A percentile compares a stretch with the other conserved stretches of the same genome.
Evolutionary conservation across 805 yeast species (phyloP).

Genomic region (Zygosaccharomyces pseudorouxii): DNA sequence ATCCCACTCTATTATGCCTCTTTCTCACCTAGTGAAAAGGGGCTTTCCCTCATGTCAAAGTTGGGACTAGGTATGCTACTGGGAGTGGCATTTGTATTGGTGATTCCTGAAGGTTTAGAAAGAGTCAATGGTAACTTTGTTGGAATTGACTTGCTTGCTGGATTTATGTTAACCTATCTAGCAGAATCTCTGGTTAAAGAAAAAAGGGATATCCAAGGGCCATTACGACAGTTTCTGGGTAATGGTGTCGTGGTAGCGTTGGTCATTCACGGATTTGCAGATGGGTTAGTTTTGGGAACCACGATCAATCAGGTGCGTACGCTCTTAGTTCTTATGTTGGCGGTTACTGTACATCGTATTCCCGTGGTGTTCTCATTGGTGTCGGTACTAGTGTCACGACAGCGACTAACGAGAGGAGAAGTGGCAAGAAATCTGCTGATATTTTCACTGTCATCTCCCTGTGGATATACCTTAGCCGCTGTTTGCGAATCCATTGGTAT

Average conservation of each 20-base stretch:
- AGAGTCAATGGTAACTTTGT: conserved; percentile 31
- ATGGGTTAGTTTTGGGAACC: conserved; percentile 61
- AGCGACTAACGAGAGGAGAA: conserved; percentile 36
- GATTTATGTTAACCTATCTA: conserved; percentile 46
- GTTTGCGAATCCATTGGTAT: neutral
- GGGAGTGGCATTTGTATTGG: conserved; percentile 50
- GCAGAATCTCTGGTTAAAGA: conserved; percentile 21
- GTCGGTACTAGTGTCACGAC: conserved; percentile 43
- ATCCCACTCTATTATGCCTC: conserved; percentile 26
- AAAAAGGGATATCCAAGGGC: conserved; percentile 22
- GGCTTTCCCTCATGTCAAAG: conserved; percentile 39
- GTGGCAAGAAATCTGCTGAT: conserved; percentile 45
- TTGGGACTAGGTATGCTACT: conserved; percentile 53
- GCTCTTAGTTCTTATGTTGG: conserved; percentile 44
- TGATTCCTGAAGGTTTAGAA: conserved; percentile 53
- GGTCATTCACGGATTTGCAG: conserved; percentile 55
- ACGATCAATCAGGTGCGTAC: conserved; percentile 40
- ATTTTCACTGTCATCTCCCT: conserved; percentile 34
- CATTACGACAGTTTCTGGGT: conserved; percentile 32
- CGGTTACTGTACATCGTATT: conserved; percentile 57
- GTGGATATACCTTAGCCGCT: conserved; percentile 30
- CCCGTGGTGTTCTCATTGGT: conserved; percentile 61
- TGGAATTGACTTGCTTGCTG: conserved; percentile 46
- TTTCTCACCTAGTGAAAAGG: conserved; percentile 14
- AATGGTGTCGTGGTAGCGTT: conserved; percentile 55